A percentile compares a stretch with the other conserved stretches of the same genome.
phyloP scores from a whole-genome alignment of 495 filamentous ascomycete genomes.

The Penicillium mononematosum region DNA sequence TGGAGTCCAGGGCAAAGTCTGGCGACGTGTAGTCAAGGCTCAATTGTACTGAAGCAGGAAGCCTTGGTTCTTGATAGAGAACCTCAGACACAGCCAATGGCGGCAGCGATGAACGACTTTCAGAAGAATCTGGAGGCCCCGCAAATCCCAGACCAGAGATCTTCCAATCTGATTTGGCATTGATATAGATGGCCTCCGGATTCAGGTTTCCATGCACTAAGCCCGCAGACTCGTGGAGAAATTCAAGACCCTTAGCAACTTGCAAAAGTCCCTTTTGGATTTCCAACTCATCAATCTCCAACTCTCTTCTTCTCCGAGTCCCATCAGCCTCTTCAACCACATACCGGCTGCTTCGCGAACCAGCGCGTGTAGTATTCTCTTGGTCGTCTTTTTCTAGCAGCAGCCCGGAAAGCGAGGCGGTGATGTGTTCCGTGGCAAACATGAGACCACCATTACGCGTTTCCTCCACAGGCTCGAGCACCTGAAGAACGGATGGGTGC shows the following conservation, averaged over 20 bases:
- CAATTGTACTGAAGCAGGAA: conserved; percentile 81
- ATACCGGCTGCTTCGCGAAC: conserved; percentile 72
- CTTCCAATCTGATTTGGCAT: conserved; percentile 98
- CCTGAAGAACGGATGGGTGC: conserved; percentile 88
- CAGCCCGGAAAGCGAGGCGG: conserved; percentile 78
- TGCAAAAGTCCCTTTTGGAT: conserved; percentile 95
- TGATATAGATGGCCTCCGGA: conserved; percentile 91
- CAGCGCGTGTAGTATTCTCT: conserved; percentile 57
- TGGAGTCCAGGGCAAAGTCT: conserved; percentile 87
- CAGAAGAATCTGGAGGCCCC: conserved; percentile 68
- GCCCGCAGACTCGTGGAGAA: conserved; percentile 92
- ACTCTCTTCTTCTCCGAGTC: conserved; percentile 67
- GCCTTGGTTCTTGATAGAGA: conserved; percentile 78
- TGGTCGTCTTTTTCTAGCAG: conserved; percentile 89
- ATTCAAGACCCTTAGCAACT: conserved; percentile 90
- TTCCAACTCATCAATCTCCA: conserved; percentile 96
- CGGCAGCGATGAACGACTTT: conserved; percentile 63
- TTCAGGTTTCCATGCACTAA: conserved; percentile 93
- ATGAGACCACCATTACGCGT: conserved; percentile 86
- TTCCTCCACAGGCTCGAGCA: conserved; percentile 94
- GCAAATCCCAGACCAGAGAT: conserved; percentile 91
- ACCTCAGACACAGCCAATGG: conserved; percentile 79
- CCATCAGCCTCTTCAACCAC: conserved; percentile 80
- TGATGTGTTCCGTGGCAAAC: conserved; percentile 91
- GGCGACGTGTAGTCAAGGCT: conserved; percentile 92